Percentiles rank a stretch among this genome's conserved stretches.
Conservation (phyloP, 345 rosid genomes). For the Eucalyptus albens region DNA sequence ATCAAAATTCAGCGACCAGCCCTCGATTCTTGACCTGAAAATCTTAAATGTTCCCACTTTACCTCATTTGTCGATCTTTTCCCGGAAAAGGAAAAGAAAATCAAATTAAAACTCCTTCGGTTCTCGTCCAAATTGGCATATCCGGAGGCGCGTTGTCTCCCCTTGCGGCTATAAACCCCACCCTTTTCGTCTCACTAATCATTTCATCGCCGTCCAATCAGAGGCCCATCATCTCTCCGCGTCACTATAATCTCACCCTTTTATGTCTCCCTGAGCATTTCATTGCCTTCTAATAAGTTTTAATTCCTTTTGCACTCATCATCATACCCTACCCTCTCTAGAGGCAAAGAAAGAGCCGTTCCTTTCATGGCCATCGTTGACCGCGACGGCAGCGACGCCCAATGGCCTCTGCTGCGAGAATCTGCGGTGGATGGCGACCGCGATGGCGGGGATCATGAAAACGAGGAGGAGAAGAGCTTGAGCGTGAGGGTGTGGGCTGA, state of each 20-base stretch:
- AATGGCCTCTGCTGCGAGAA: not conserved
- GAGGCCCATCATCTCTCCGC: not conserved
- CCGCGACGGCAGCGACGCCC: not conserved
- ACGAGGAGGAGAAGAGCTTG: not conserved
- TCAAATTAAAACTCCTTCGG: not conserved
- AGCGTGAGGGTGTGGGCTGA: conserved; percentile 26
- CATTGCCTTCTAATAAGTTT: not conserved
- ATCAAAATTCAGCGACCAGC: not conserved
- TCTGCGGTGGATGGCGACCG: not conserved
- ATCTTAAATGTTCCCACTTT: not conserved
- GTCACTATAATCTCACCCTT: not conserved
- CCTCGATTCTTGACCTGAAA: not conserved
- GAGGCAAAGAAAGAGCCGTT: not conserved
- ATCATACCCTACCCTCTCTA: not conserved
- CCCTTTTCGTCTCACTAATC: not conserved
- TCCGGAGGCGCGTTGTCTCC: not conserved
- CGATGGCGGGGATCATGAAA: not conserved
- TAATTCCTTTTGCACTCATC: not conserved
- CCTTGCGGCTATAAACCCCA: not conserved
- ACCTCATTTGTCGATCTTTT: not conserved
- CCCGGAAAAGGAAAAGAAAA: not conserved
- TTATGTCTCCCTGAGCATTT: not conserved
- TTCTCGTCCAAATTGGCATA: not conserved
- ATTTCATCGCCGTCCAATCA: not conserved
- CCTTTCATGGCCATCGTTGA: not conserved